Evolutionary conservation across 768 basidiomycete species (phyloP), one percentile per base, ranked within the genome.

Genomic region (Lentinus tigrinus): DNA sequence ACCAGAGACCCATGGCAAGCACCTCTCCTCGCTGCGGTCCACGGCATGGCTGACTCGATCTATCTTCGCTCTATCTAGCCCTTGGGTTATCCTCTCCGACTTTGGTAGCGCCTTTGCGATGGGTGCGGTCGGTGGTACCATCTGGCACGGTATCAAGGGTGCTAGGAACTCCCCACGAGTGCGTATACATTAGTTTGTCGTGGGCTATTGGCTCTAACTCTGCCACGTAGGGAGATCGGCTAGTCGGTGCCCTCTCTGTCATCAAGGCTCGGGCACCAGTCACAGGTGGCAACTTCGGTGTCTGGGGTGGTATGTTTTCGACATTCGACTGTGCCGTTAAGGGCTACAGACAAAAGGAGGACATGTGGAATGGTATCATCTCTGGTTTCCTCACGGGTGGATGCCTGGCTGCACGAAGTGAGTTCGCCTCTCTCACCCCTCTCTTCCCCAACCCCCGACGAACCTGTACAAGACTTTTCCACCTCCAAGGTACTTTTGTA

Each of bases 361-460:
- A 97, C 73, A 91, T 96, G 51, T 99, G 95, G 95, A 99, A 99
- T 70, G 95, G 95, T 40, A 98, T 99, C 67, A 89, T 97, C 51
- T 94, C 95, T 24, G 97, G 97, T 44, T 99, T 99, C 77, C 84
- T 97, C 87, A 98, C 97, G 10, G 97, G 97, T 74, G 97, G 97
- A 54, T 95, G 92, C 72, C 75, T 98, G 53, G 97, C 96, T 57
- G 83, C 91, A 61, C 84, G 96, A 77, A 93, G 96, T 97, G 73
- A 75, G 92, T 87, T 28, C 21, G 51, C 37, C 28, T 39, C 50
- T 60, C 23, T 59, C 49, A 19, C 37, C 14, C 31, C 47, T 38
- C 31, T 10, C 28, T 3, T 37, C n/a, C n/a, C n/a, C n/a, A n/a
- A n/a, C n/a, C n/a, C n/a, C n/a, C n/a, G n/a, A n/a, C n/a, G n/a